phyloP scores from a whole-genome alignment of 2,329 filamentous ascomycete species.

The Fusarium tjaetaba region DNA sequence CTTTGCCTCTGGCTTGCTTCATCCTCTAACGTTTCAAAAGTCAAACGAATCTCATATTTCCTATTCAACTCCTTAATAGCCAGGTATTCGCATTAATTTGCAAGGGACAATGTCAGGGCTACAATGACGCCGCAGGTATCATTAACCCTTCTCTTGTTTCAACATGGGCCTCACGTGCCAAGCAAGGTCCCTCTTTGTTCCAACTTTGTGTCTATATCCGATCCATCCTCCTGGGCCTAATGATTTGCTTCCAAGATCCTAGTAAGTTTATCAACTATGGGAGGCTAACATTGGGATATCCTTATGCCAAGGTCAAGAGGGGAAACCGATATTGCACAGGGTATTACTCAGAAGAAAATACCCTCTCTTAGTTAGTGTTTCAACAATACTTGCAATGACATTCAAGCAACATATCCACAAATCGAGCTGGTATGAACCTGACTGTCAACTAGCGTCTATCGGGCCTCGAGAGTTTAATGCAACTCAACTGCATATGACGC shows the following conservation, averaged over 20 bases:
- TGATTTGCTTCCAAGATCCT: not conserved
- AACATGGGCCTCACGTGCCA: conserved; percentile 24
- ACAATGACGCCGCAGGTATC: conserved; percentile 7
- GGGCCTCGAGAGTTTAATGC: conserved; percentile 28
- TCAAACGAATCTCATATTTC: conserved; percentile 12
- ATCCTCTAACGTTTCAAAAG: conserved; percentile 19
- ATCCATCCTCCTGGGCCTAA: not conserved
- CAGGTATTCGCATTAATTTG: conserved; percentile 24
- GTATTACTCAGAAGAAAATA: conserved; percentile 3
- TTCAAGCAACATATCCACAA: conserved; percentile 15
- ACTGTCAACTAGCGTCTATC: conserved; percentile 24
- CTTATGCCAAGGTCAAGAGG: not conserved
- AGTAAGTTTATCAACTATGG: not conserved
- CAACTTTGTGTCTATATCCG: conserved; percentile 3
- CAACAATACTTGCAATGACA: not conserved
- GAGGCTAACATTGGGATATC: not conserved
- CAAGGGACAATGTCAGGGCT: conserved; percentile 13
- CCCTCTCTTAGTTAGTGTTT: not conserved
- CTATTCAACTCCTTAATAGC: conserved; percentile 10
- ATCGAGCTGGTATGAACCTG: conserved; percentile 19
- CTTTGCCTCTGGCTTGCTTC: not conserved
- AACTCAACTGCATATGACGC: conserved; percentile 32
- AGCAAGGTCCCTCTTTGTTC: conserved; percentile 14
- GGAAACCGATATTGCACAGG: too few relatives aligned
- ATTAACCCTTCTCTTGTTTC: conserved; percentile 13